Evolutionary conservation across 2,329 filamentous ascomycete genomes (phyloP), one percentile per base, ranked within the genome.

Genomic region (Aspergillus pseudoterreus): DNA sequence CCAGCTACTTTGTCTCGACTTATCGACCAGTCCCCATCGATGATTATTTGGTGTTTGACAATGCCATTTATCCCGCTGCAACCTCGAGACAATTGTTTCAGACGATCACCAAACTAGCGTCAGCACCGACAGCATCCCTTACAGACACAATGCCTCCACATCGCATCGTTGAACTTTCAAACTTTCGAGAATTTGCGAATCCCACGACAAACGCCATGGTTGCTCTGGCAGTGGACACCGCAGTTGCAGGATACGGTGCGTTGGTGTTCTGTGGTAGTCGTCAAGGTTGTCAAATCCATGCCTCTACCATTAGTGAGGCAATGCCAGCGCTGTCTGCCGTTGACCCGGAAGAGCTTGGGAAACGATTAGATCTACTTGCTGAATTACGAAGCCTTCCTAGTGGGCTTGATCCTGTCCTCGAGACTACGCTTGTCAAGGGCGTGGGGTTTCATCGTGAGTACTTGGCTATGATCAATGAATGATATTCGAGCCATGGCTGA

Each of bases 21-120:
- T 91, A 90, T 64, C 80, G 83, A 2, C 87, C 88, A 1, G 78
- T 92, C n/a, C 87, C 87, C 0, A 83, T 92, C 19, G 80, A 89
- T 47, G 88, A 91, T 60, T 82, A 88, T 62, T 73, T 91, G 1
- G 87, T 90, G 4, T 87, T 84, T 63, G 85, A 90, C 43, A 82
- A 86, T 51, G 77, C 77, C 5, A 77, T 90, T 9, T 90, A 88
- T 59, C 78, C 80, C 4, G 81, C 83, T 17, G 78, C 78, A 27
- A 81, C 73, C n/a, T 82, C 82, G 8, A 79, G 76, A 45, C 78
- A 74, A 45, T 73, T 86, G 38, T 78, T 84, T 38, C 82, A 82
- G 54, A 82, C 78, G 11, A 79, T 80, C 10, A 77, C 75, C 9
- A 80, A 83, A 54, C 64, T 83, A 11, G 75, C 60, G 19, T 57